These are phyloP conservation scores for Dimargaris xerosporica DNA, from an alignment of 192 early-diverging fungal species.

Conservation along the genomic window DNA sequence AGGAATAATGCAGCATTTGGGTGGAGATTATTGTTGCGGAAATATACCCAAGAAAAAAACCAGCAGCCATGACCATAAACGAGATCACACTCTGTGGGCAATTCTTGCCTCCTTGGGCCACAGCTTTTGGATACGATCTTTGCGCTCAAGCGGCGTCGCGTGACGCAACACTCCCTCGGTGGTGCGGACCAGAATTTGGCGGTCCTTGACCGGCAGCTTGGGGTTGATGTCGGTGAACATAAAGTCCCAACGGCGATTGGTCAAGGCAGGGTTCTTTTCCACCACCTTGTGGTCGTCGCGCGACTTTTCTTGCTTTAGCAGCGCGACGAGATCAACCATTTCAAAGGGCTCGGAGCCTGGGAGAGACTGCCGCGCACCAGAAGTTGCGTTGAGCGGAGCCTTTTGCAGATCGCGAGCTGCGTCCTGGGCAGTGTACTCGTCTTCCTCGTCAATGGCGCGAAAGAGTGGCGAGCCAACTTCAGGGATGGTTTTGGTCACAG, in stretches of 20 bases:
- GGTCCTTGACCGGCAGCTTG: constrained; percentile 27
- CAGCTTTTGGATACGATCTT: neutral
- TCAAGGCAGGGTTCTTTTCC: constrained; percentile 20
- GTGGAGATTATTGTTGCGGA: no score
- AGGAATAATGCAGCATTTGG: no score
- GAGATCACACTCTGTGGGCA: neutral
- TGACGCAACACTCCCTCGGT: constrained; percentile 37
- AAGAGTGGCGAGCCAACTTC: constrained; percentile 58
- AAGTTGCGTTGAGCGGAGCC: constrained; percentile 2
- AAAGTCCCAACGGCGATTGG: constrained; percentile 36
- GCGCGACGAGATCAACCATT: constrained; percentile 6
- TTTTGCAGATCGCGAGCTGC: constrained; percentile 67
- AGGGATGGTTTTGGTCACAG: constrained; percentile 14
- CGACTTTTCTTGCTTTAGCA: constrained; percentile 12
- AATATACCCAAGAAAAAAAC: no score
- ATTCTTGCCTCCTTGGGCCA: constrained; percentile 3
- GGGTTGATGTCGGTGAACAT: constrained; percentile 39
- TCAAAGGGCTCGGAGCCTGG: constrained; percentile 19
- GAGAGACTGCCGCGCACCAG: no score
- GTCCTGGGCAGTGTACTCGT: constrained; percentile 52
- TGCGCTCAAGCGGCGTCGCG: constrained; percentile 4
- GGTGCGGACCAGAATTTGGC: constrained; percentile 38
- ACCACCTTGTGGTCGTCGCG: constrained; percentile 13
- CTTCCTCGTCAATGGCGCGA: constrained; percentile 66
- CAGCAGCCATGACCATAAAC: neutral